These are phyloP conservation scores for Termitomyces sp. DNA, from an alignment of 768 basidiomycete species.

Conservation along the genomic window DNA sequence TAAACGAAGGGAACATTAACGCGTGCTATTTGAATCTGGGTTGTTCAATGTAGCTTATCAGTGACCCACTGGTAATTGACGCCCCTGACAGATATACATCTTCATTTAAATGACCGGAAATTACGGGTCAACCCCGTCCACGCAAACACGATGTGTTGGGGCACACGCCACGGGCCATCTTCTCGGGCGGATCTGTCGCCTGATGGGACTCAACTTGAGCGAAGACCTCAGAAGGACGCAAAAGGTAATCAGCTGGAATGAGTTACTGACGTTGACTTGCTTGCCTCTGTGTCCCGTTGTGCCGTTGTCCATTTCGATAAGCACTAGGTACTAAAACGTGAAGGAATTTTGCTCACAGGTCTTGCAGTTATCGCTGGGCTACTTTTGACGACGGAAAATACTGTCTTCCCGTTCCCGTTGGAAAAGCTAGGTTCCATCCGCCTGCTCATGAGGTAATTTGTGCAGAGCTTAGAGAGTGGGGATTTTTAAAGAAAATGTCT, in stretches of 20 bases:
- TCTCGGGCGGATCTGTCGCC: neutral
- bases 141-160: neutral
- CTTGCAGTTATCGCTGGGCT: neutral
- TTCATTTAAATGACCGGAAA: neutral
- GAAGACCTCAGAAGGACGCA: conserved; percentile 12
- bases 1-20: too few species aligned
- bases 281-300: conserved; percentile 1
- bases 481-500: conserved; percentile 35
- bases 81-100: neutral
- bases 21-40: neutral
- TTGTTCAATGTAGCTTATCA: neutral
- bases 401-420: neutral
- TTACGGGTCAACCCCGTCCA: neutral
- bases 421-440: neutral
- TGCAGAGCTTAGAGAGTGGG: conserved; percentile 34
- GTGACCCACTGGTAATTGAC: neutral
- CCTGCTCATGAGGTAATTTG: conserved; percentile 36
- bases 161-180: neutral
- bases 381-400: neutral
- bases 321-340: neutral
- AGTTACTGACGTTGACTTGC: neutral
- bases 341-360: neutral
- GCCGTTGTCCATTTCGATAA: neutral
- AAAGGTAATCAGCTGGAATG: neutral
- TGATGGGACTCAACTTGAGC: conserved; percentile 19